A percentile compares a stretch with the other conserved stretches of the same genome.
Evolutionary conservation across 495 filamentous ascomycete species (phyloP).

Genomic region (Aspergillus nidulans): DNA sequence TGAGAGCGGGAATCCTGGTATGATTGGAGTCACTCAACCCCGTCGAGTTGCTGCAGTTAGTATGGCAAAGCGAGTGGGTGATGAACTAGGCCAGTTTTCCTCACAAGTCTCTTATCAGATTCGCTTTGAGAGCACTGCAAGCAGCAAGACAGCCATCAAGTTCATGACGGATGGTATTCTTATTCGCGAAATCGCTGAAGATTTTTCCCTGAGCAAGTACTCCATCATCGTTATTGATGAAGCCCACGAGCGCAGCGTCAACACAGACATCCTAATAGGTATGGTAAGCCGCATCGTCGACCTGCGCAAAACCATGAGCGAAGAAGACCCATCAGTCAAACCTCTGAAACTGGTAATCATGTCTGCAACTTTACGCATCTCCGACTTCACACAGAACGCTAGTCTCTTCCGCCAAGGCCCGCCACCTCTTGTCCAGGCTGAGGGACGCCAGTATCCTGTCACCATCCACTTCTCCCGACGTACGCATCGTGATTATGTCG

Average conservation of each 20-base stretch:
- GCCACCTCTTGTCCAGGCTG: constrained; percentile 82
- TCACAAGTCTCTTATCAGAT: constrained; percentile 89
- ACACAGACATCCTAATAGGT: constrained; percentile 95
- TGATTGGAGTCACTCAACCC: constrained; percentile 94
- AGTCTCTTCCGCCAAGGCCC: constrained; percentile 68
- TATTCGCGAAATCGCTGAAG: constrained; percentile 82
- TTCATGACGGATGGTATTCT: constrained; percentile 99
- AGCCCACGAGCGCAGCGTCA: constrained; percentile 94
- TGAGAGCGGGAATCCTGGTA: constrained; percentile 72
- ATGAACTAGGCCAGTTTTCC: constrained; percentile 68
- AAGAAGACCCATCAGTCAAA: constrained; percentile 57
- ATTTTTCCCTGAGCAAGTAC: constrained; percentile 89
- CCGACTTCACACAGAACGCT: constrained; percentile 83
- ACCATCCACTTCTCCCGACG: constrained; percentile 82
- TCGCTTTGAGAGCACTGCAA: constrained; percentile 81
- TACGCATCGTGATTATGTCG: constrained; percentile 82
- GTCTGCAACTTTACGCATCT: constrained; percentile 89
- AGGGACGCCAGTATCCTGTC: constrained; percentile 91
- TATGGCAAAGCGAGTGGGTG: constrained; percentile 87
- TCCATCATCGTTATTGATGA: constrained; percentile 94
- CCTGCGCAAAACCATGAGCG: constrained; percentile 59
- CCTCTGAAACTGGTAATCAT: constrained; percentile 95
- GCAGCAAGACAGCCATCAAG: constrained; percentile 86
- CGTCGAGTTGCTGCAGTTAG: constrained; percentile 88
- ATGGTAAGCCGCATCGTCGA: constrained; percentile 92